Evolutionary conservation across 106 monocot species (phyloP).

Genomic region (Apostasia ramifera): DNA sequence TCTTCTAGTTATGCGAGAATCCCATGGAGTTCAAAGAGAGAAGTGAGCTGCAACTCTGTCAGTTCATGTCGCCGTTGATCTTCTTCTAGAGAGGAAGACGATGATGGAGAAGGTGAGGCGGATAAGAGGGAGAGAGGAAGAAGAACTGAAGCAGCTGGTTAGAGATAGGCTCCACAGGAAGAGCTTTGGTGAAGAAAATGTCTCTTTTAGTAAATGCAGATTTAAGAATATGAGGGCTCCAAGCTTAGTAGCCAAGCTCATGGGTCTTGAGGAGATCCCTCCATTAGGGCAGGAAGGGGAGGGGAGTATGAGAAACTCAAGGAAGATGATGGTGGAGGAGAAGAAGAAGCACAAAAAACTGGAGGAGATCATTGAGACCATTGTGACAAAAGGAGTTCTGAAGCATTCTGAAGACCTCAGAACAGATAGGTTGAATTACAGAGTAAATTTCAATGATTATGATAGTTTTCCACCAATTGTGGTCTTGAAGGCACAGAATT

Average conservation of each 20-base stretch:
- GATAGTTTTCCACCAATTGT: slow-evolving; percentile 39
- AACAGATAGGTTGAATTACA: neutral
- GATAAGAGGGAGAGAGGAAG: no score
- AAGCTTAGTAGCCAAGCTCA: slow-evolving; percentile 60
- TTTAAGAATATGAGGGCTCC: slow-evolving; percentile 26
- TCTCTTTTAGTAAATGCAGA: neutral
- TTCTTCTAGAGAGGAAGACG: no score
- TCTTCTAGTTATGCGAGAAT: no score
- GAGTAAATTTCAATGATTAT: neutral
- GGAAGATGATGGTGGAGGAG: slow-evolving; percentile 7
- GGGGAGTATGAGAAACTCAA: slow-evolving; percentile 13
- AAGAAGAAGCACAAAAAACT: slow-evolving; percentile 17
- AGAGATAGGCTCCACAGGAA: neutral
- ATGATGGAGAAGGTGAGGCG: no score
- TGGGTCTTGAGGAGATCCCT: slow-evolving; percentile 57
- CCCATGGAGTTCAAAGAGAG: no score
- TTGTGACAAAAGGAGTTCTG: slow-evolving; percentile 44
- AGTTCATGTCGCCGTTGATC: no score
- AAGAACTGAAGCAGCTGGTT: neutral
- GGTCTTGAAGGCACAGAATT: slow-evolving; percentile 34
- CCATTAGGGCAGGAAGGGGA: slow-evolving; percentile 3
- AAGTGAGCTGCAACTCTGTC: no score
- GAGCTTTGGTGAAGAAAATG: neutral
- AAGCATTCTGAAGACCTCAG: slow-evolving; percentile 10
- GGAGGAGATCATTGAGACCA: slow-evolving; percentile 38